phyloP scores from a whole-genome alignment of 2,329 filamentous ascomycete genomes.

The Penicillium decumbens region DNA sequence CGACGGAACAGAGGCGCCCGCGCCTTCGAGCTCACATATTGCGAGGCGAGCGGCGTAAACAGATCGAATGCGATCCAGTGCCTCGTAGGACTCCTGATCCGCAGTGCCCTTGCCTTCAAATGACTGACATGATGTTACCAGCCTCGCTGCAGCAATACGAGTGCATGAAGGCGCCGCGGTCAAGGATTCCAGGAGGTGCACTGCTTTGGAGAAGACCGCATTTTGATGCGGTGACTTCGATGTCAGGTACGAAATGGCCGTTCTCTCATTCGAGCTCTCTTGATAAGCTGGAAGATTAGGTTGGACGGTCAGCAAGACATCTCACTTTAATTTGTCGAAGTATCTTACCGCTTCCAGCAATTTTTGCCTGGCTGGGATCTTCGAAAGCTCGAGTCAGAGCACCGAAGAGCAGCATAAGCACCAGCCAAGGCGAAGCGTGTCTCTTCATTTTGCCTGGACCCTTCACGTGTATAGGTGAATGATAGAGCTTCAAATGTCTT shows the following conservation, averaged over 20 bases:
- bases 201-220: slow-evolving; percentile 40
- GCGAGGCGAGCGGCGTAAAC: slow-evolving; percentile 60
- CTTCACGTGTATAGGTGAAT: background rate
- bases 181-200: slow-evolving; percentile 44
- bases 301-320: background rate
- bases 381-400: background rate
- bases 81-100: slow-evolving; percentile 25
- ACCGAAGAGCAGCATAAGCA: background rate
- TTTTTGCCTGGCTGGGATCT: background rate
- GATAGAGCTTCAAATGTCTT: background rate
- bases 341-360: background rate
- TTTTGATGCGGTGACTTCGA: slow-evolving; percentile 25
- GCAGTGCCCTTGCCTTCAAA: slow-evolving; percentile 33
- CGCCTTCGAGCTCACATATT: slow-evolving; percentile 57
- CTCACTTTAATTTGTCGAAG: background rate
- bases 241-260: slow-evolving; percentile 29
- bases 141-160: slow-evolving; percentile 48
- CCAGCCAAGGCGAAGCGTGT: background rate
- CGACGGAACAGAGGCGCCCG: slow-evolving; percentile 48
- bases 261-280: slow-evolving; percentile 15
- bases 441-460: background rate
- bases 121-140: slow-evolving; percentile 52
- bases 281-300: background rate
- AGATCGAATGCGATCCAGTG: slow-evolving; percentile 48
- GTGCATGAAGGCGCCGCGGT: slow-evolving; percentile 50